Percentiles rank a stretch among this genome's conserved stretches.
These are phyloP conservation scores for Pterocarpus macrocarpus DNA, from an alignment of 306 rosid species.

Conservation along the genomic window DNA sequence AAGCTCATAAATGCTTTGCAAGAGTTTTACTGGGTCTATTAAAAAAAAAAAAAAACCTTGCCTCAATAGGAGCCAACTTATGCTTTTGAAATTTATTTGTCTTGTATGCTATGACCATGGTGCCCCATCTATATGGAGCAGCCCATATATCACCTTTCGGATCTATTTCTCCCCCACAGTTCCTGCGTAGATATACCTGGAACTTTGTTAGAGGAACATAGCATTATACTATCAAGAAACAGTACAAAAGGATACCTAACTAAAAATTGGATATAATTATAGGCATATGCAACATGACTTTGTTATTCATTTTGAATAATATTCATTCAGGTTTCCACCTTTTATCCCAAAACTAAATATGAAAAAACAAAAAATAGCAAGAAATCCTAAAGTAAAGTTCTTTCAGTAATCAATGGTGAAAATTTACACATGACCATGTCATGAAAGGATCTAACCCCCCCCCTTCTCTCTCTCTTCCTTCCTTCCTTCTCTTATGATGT, in stretches of 20 bases:
- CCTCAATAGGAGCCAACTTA: slow-evolving; percentile 83
- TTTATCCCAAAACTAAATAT: no score
- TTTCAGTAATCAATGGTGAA: no score
- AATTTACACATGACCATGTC: no score
- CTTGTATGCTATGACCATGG: slow-evolving; percentile 96
- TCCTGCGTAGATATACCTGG: slow-evolving; percentile 90
- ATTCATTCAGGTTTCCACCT: no score
- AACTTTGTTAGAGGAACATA: slow-evolving; percentile 53
- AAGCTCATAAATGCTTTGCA: slow-evolving; percentile 36
- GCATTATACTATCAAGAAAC: not conserved
- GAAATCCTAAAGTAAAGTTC: no score
- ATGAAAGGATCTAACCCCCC: no score
- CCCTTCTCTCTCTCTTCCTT: no score
- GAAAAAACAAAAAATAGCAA: no score
- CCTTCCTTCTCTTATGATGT: no score
- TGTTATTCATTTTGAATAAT: no score
- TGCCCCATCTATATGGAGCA: slow-evolving; percentile 94
- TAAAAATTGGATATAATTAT: slow-evolving; percentile 15
- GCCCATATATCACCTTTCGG: slow-evolving; percentile 85
- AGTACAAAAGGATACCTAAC: not conserved
- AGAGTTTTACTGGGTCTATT: slow-evolving; percentile 4
- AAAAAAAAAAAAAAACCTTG: slow-evolving; percentile 35
- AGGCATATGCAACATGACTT: slow-evolving; percentile 24
- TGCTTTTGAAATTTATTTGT: slow-evolving; percentile 74
- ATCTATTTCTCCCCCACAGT: slow-evolving; percentile 78